Evolutionary conservation across 1,284 basidiomycete genomes (phyloP).

Genomic region (Lentinus polychrous): DNA sequence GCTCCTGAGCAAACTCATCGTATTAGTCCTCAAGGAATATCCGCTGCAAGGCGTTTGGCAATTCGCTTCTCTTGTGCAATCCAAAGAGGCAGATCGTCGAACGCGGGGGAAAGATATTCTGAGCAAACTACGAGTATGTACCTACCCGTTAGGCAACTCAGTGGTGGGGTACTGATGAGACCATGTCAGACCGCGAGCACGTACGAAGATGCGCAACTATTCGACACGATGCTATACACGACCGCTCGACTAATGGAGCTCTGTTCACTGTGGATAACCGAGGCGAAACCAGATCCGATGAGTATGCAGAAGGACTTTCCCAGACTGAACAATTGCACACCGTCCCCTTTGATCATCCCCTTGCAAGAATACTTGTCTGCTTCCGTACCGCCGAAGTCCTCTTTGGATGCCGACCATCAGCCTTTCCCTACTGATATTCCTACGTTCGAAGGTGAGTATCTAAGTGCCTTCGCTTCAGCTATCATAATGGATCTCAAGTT

Average conservation of each 20-base stretch:
- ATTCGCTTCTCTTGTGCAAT: conserved; percentile 86
- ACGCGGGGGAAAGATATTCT: conserved; percentile 63
- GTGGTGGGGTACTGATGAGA: no score
- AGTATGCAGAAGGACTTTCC: conserved; percentile 66
- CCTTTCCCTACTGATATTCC: conserved; percentile 82
- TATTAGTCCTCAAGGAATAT: conserved; percentile 71
- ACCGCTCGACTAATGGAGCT: conserved; percentile 54
- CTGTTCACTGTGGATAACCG: not conserved
- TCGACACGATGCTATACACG: conserved; percentile 52
- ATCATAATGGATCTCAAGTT: no score
- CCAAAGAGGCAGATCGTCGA: conserved; percentile 62
- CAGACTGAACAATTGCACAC: conserved; percentile 48
- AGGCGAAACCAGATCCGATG: conserved; percentile 25
- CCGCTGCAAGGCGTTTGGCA: conserved; percentile 94
- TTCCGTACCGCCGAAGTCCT: conserved; percentile 72
- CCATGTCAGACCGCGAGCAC: conserved; percentile 18
- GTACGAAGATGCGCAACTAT: conserved; percentile 39
- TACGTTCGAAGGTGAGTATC: conserved; percentile 61
- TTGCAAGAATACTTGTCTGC: conserved; percentile 91
- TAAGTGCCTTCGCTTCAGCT: not conserved
- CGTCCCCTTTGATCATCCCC: conserved; percentile 77
- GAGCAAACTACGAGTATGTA: conserved; percentile 54
- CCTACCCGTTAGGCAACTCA: not conserved
- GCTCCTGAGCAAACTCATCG: conserved; percentile 67
- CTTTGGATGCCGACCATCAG: conserved; percentile 60